Conservation (phyloP, 2,329 filamentous ascomycete species). For the Magnaporthales sp. region DNA sequence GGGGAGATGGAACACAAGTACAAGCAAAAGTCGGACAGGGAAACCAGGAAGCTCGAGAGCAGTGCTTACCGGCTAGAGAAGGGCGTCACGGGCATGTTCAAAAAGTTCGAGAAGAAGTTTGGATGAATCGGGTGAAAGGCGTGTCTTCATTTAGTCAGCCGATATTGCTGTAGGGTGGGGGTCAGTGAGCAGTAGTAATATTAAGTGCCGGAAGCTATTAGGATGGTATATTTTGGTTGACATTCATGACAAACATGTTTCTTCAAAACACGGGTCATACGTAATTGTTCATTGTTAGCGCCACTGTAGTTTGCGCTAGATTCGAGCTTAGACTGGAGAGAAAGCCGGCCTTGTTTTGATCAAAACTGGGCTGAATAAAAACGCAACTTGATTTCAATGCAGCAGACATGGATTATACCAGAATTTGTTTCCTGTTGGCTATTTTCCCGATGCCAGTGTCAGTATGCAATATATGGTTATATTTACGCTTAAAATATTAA, state of each 20-base stretch:
- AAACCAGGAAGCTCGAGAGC: slow-evolving; percentile 49
- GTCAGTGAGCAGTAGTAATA: neutral
- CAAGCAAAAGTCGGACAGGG: slow-evolving; percentile 28
- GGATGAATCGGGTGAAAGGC: slow-evolving; percentile 23
- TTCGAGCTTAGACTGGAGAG: neutral
- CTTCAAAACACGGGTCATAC: neutral
- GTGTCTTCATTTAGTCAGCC: neutral
- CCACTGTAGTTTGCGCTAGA: neutral
- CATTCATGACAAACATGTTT: neutral
- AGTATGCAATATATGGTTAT: neutral
- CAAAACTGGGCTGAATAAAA: too few relatives aligned
- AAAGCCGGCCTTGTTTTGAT: neutral
- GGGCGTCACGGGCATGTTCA: slow-evolving; percentile 62
- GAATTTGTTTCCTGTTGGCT: neutral
- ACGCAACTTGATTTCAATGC: too few relatives aligned
- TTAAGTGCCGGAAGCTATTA: neutral
- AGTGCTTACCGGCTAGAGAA: slow-evolving; percentile 59
- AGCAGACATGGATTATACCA: too few relatives aligned
- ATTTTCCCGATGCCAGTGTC: neutral
- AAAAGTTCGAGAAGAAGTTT: slow-evolving; percentile 73
- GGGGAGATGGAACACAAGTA: slow-evolving; percentile 39
- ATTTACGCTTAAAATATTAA: neutral
- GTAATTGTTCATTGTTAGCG: neutral
- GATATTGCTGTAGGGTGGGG: neutral
- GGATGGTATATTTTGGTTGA: neutral